Evolutionary conservation across 306 rosid species (phyloP).

Genomic region (Lathyrus oleraceus): DNA sequence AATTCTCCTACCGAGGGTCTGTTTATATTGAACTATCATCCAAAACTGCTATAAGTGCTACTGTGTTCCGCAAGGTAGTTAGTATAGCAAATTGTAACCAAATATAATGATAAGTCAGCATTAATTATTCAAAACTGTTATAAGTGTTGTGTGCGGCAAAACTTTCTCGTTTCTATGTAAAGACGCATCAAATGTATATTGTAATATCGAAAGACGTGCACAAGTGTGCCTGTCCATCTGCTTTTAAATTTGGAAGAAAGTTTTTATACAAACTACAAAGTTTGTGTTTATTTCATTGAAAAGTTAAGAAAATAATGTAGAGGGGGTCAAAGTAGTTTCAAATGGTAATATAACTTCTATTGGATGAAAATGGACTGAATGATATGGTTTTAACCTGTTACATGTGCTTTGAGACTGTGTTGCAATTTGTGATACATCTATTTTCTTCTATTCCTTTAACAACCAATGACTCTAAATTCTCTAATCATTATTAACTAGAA

Average conservation of each 20-base stretch:
- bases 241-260: background rate
- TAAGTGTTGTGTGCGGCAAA: background rate
- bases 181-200: background rate
- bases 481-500: background rate
- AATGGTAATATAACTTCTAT: background rate
- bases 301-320: background rate
- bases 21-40: background rate
- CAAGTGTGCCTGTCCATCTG: background rate
- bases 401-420: background rate
- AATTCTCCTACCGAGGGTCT: background rate
- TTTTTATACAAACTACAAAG: too few relatives aligned
- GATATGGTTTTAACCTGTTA: background rate
- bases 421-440: background rate
- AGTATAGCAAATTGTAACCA: background rate
- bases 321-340: background rate
- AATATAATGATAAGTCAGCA: background rate
- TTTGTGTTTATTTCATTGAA: background rate
- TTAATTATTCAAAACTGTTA: slow-evolving; percentile 1
- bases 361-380: background rate
- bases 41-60: background rate
- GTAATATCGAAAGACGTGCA: background rate
- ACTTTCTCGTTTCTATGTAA: background rate
- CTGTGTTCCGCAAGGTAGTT: background rate
- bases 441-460: background rate
- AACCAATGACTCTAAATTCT: background rate